Conservation (phyloP, 768 basidiomycete species). For the Boletus coccyginus region DNA sequence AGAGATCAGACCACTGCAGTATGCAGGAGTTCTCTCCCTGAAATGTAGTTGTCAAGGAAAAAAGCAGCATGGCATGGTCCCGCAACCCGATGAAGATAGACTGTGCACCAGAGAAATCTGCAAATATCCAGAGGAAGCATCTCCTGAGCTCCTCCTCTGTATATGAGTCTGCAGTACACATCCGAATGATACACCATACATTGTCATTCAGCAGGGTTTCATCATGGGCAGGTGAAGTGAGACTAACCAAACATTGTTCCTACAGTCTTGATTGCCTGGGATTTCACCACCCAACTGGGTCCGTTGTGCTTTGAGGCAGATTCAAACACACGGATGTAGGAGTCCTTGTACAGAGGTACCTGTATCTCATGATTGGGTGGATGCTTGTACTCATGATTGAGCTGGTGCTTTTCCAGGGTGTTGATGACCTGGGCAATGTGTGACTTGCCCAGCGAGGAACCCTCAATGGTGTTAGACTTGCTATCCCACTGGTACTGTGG, state of each 20-base stretch:
- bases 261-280: background rate
- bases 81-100: background rate
- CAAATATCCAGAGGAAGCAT: background rate
- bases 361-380: background rate
- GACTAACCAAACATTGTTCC: background rate
- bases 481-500: background rate
- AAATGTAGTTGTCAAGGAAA: background rate
- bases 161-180: background rate
- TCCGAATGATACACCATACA: too few species aligned
- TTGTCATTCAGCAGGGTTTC: too few species aligned
- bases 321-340: background rate
- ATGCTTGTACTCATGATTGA: conserved; percentile 1
- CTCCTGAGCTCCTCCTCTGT: background rate
- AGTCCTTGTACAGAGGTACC: background rate
- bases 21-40: background rate
- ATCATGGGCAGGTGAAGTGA: too few species aligned
- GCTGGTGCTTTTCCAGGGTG: conserved; percentile 26
- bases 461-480: conserved; percentile 12
- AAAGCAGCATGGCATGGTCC: background rate
- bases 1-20: background rate
- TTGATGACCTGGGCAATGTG: conserved; percentile 28
- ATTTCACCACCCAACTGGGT: background rate
- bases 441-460: conserved; percentile 25
- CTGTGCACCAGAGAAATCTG: background rate
- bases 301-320: background rate